Percentiles rank a stretch among this genome's conserved stretches.
Evolutionary conservation across 768 basidiomycete species (phyloP).

Genomic region (Rhodotorula graminis): DNA sequence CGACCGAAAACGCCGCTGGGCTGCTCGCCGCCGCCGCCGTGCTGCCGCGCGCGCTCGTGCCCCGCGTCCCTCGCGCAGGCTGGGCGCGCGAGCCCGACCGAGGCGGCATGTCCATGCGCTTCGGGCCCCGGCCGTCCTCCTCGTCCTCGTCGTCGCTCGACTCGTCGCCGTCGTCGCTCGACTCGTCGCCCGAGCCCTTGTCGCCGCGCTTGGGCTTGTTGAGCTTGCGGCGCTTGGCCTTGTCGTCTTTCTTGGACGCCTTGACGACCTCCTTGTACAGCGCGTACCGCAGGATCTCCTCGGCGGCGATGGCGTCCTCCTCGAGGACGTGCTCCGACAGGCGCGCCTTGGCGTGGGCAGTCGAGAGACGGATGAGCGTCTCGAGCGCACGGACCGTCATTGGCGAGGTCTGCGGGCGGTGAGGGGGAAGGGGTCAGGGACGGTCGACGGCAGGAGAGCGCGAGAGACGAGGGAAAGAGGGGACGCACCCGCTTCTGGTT

Average conservation of each 20-base stretch:
- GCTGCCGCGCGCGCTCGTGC: not conserved
- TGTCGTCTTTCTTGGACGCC: slow-evolving; percentile 7
- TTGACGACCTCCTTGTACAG: slow-evolving; percentile 83
- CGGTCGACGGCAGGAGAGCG: slow-evolving; percentile 18
- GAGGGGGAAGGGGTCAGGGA: no score
- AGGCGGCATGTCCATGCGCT: slow-evolving; percentile 32
- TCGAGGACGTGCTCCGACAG: slow-evolving; percentile 78
- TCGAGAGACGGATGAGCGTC: slow-evolving; percentile 94
- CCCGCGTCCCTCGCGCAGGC: slow-evolving; percentile 2
- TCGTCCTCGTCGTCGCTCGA: slow-evolving; percentile 4
- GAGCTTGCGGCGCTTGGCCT: slow-evolving; percentile 33
- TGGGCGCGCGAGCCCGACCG: not conserved
- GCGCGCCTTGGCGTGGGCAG: slow-evolving; percentile 94
- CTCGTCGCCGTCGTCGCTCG: slow-evolving; percentile 7
- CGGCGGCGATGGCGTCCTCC: slow-evolving; percentile 79
- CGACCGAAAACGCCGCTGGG: not conserved
- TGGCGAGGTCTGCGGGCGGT: slow-evolving; percentile 71
- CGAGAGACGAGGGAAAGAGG: not conserved
- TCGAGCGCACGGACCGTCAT: slow-evolving; percentile 97
- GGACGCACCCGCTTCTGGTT: slow-evolving; percentile 72
- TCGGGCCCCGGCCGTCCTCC: slow-evolving; percentile 8
- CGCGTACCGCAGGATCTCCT: slow-evolving; percentile 92
- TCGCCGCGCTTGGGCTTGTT: slow-evolving; percentile 21
- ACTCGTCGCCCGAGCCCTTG: slow-evolving; percentile 29
- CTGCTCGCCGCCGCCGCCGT: not conserved